Evolutionary conservation across 1,139 yeast species (phyloP), one percentile per base, ranked within the genome.

Genomic region (Scheffersomyces stambukii): DNA sequence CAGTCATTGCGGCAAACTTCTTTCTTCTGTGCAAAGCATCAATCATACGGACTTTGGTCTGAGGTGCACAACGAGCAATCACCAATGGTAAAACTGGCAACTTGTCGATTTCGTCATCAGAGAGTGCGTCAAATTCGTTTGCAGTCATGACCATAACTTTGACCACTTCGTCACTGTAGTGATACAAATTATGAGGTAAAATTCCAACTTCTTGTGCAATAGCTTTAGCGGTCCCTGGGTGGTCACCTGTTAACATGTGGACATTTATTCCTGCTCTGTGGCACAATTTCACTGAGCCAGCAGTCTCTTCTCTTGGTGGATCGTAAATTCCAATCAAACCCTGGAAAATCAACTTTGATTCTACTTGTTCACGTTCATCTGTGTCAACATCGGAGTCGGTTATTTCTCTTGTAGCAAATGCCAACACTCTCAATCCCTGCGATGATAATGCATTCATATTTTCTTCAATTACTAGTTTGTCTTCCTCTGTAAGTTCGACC

Each of bases 161-260:
- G 23, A 77, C 77, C 16, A 80, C 77, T 8, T 77, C 81, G 11
- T 66, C 64, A 19, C 81, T 54, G 49, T 80, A 81, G 44, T 77
- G 78, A 44, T 71, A 71, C 43, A 81, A 55, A 48, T 83, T 77
- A 24, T 65, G 70, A 8, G 96, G 95, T 29, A 86, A 57, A 39
- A 81, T 81, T 13, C 95, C 95, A 23, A 84, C 95, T 54, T 83
- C 91, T 48, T 77, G 81, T 8, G 94, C 93, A 59, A 83, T 82
- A 3, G 91, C 88, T 32, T 68, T 64, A 14, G 93, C 94, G 25
- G 94, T 83, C 23, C 84, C 82, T 3, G 85, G 85, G 47, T 81
- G 91, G 48, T 83, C 94, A 42, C 94, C 94, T 13, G 94, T 83
- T 31, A 84, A 74, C 94, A 83, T 83, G 43, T 79, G 88, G 24